Percentiles rank a stretch among this genome's conserved stretches.
phyloP scores from a whole-genome alignment of 768 basidiomycete genomes.

The Chlorophyllum brunneum region DNA sequence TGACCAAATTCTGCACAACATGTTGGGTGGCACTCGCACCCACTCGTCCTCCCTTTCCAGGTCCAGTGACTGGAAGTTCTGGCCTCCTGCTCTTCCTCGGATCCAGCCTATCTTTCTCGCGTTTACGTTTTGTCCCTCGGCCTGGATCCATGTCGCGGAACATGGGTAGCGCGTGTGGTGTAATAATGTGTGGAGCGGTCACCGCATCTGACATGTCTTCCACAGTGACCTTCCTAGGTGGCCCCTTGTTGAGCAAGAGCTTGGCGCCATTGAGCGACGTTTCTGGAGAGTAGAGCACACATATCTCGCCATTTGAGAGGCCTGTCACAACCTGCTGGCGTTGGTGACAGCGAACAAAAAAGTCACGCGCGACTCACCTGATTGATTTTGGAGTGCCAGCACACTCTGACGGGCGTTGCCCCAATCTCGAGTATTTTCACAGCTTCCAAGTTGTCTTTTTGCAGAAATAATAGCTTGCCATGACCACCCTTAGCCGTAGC shows the following conservation, averaged over 20 bases:
- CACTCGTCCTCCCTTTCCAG: conserved; percentile 90
- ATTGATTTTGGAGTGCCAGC: conserved; percentile 98
- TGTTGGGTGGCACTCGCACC: conserved; percentile 98
- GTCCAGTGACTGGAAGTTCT: conserved; percentile 88
- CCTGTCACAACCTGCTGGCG: conserved; percentile 74
- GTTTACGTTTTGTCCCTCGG: conserved; percentile 78
- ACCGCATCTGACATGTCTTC: conserved; percentile 89
- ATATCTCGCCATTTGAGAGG: conserved; percentile 82
- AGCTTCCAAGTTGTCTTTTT: conserved; percentile 64
- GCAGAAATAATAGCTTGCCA: conserved; percentile 73
- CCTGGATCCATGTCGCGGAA: conserved; percentile 80
- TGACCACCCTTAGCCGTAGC: conserved; percentile 60
- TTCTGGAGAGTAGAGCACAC: conserved; percentile 88
- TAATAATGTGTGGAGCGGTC: conserved; percentile 83
- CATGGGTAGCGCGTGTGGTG: conserved; percentile 90
- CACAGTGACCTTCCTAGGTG: conserved; percentile 72
- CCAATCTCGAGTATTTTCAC: conserved; percentile 66
- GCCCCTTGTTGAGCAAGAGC: conserved; percentile 82
- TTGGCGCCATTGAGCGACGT: conserved; percentile 93
- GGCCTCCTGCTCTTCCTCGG: conserved; percentile 90
- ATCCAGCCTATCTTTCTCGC: conserved; percentile 86
- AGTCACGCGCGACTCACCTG: conserved; percentile 53
- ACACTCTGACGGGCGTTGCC: conserved; percentile 81
- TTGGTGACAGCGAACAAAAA: conserved; percentile 16
- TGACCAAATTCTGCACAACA: conserved; percentile 90